Evolutionary conservation across 495 filamentous ascomycete species (phyloP).

Genomic region (Jackrogersella minutella): DNA sequence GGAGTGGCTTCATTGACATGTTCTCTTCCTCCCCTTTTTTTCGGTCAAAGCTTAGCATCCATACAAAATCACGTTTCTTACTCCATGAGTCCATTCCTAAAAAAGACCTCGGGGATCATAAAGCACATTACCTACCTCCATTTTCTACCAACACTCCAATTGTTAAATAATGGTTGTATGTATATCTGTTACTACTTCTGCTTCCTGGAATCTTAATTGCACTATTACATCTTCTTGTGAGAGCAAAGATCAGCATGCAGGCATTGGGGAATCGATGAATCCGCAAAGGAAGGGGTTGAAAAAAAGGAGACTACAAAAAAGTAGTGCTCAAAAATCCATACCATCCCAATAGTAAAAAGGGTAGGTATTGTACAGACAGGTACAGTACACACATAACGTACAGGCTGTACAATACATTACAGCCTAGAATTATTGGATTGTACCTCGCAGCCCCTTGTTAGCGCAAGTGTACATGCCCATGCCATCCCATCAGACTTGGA

Average conservation of each 20-base stretch:
- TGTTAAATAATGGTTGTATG: not conserved
- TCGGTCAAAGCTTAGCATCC: constrained; percentile 22
- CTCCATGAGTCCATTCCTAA: constrained; percentile 25
- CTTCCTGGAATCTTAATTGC: constrained; percentile 20
- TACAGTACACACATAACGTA: constrained; percentile 6
- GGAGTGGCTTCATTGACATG: constrained; percentile 12
- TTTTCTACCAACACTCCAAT: constrained; percentile 5
- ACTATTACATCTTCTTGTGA: not conserved
- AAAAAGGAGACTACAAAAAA: constrained; percentile 2
- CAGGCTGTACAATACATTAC: not conserved
- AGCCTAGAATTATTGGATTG: constrained; percentile 29
- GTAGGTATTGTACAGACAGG: not conserved
- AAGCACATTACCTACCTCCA: constrained; percentile 7
- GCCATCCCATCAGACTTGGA: constrained; percentile 26
- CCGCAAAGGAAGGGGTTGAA: not conserved
- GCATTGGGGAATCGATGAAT: constrained; percentile 9
- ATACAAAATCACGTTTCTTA: constrained; percentile 15
- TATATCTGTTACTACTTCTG: constrained; percentile 10
- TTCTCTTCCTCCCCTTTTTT: constrained; percentile 3
- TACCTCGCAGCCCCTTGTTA: constrained; percentile 43
- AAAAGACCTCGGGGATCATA: constrained; percentile 15
- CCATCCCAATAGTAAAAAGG: not conserved
- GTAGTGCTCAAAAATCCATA: constrained; percentile 1
- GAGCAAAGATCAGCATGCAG: constrained; percentile 11
- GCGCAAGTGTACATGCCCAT: constrained; percentile 29